Percentiles rank a stretch among this genome's conserved stretches.
These are phyloP conservation scores for Rhytidhysteron rufulum DNA, from an alignment of 2,329 filamentous ascomycete genomes.

Conservation along the genomic window DNA sequence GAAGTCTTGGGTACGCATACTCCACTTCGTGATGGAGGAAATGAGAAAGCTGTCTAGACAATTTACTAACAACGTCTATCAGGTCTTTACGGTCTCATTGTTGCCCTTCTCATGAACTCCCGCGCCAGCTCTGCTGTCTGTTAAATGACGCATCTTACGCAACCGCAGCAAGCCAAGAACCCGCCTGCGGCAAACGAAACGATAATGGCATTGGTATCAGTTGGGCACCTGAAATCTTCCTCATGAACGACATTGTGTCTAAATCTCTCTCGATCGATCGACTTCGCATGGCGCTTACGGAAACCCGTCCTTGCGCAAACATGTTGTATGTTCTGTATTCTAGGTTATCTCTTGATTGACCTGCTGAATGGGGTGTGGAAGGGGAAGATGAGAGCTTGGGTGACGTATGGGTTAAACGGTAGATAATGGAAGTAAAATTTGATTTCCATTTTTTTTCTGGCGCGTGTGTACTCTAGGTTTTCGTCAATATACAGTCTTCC, in stretches of 20 bases:
- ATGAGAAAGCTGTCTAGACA: not conserved
- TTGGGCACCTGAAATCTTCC: conserved; percentile 12
- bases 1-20: conserved; percentile 85
- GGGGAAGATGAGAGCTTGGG: conserved; percentile 1
- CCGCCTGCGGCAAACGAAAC: conserved; percentile 20
- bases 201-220: conserved; percentile 14
- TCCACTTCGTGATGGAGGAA: too few relatives aligned
- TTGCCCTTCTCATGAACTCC: conserved; percentile 99
- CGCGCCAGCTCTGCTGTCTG: conserved; percentile 51
- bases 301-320: conserved; percentile 17
- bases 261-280: conserved; percentile 5
- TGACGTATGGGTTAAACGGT: conserved; percentile 4
- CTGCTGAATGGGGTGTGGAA: not conserved
- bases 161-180: conserved; percentile 25
- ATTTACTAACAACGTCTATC: conserved; percentile 6
- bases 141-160: conserved; percentile 10
- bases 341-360: conserved; percentile 26
- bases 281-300: conserved; percentile 22
- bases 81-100: conserved; percentile 99
- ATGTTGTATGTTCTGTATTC: conserved; percentile 33
- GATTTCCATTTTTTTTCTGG: conserved; percentile 10
- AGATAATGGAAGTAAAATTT: conserved; percentile 25
- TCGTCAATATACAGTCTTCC: conserved; percentile 1
- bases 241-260: conserved; percentile 6
- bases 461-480: conserved; percentile 2